These are phyloP conservation scores for Salix caprea DNA, from an alignment of 345 rosid genomes.

Conservation along the genomic window DNA sequence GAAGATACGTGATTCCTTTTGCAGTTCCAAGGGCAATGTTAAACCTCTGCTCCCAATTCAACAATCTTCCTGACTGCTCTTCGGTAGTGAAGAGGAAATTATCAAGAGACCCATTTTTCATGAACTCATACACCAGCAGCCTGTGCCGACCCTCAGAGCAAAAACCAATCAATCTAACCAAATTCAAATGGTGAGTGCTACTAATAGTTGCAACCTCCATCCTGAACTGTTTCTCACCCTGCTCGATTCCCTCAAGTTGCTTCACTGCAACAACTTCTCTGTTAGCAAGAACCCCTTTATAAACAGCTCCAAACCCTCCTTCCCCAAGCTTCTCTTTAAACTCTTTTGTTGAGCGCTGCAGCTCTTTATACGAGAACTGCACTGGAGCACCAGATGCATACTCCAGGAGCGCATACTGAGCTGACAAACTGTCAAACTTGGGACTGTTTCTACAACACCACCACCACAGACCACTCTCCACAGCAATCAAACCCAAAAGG, in stretches of 20 bases:
- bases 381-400: constrained; percentile 57
- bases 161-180: constrained; percentile 28
- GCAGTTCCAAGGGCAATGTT: constrained; percentile 27
- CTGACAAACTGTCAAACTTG: constrained; percentile 38
- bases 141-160: constrained; percentile 30
- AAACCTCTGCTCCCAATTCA: constrained; percentile 22
- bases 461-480: constrained; percentile 54
- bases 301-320: constrained; percentile 27
- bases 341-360: constrained; percentile 18
- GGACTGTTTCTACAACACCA: constrained; percentile 50
- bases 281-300: constrained; percentile 23
- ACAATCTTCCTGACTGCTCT: constrained; percentile 11
- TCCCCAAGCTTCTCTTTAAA: constrained; percentile 32
- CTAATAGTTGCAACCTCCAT: constrained; percentile 34
- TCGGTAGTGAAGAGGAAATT: constrained; percentile 15
- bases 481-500: constrained; percentile 35
- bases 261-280: constrained; percentile 24
- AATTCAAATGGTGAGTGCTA: constrained; percentile 32
- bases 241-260: constrained; percentile 30
- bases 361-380: constrained; percentile 26
- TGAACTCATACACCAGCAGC: constrained; percentile 34
- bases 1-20: constrained; percentile 33
- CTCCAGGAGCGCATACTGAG: constrained; percentile 57
- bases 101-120: constrained; percentile 28
- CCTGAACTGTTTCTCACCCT: constrained; percentile 30